These are phyloP conservation scores for Epichloe brachyelytri DNA, from an alignment of 2,329 filamentous ascomycete species.

Conservation along the genomic window DNA sequence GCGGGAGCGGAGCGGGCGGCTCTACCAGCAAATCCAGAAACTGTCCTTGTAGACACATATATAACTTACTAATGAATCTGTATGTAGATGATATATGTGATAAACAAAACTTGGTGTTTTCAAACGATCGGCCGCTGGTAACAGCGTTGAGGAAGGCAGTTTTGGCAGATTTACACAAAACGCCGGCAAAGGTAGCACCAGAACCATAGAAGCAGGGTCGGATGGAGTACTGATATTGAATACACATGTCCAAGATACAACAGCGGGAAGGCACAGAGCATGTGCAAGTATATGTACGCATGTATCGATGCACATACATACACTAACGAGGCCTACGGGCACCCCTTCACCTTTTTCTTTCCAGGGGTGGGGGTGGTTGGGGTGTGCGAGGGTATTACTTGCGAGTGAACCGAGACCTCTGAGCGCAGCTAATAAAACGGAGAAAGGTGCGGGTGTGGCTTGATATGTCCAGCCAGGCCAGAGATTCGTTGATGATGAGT, in stretches of 20 bases:
- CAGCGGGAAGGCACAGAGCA: conserved; percentile 2
- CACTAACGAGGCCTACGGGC: not conserved
- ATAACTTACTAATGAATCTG: not conserved
- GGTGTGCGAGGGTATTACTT: conserved; percentile 1
- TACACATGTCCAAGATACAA: conserved; percentile 4
- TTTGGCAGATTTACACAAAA: not conserved
- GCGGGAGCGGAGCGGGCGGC: conserved; percentile 2
- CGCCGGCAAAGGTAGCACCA: conserved; percentile 3
- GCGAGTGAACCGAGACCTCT: conserved; percentile 1
- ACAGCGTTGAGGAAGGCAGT: not conserved
- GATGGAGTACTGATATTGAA: conserved; percentile 2
- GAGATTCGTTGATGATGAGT: conserved; percentile 1
- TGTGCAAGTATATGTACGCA: conserved; percentile 3
- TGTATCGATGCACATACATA: conserved; percentile 5
- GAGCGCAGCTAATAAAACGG: not conserved
- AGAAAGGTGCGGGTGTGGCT: conserved; percentile 3
- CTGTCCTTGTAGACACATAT: not conserved
- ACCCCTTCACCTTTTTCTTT: not conserved
- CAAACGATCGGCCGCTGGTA: not conserved
- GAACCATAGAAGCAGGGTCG: not conserved
- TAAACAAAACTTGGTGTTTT: not conserved
- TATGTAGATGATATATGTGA: not conserved
- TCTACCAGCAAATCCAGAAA: not conserved
- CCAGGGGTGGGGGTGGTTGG: conserved; percentile 4
- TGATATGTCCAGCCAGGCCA: conserved; percentile 1